These are phyloP conservation scores for Leccinum disarticulatum DNA, from an alignment of 768 basidiomycete genomes.

Conservation along the genomic window DNA sequence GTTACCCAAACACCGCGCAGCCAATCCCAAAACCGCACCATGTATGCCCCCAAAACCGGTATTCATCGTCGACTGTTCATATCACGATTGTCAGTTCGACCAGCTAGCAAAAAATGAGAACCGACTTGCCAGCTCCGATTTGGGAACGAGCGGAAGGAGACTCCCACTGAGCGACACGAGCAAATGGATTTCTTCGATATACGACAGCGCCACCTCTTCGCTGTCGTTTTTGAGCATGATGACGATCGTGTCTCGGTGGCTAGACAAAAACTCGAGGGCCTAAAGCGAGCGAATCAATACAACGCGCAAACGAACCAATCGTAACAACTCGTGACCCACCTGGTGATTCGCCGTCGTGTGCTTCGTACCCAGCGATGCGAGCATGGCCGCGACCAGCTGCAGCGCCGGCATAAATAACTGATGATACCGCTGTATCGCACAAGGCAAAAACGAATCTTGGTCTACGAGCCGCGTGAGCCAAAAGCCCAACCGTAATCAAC, in stretches of 20 bases:
- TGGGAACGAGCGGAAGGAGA: constrained; percentile 70
- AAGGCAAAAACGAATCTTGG: constrained; percentile 83
- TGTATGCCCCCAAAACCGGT: constrained; percentile 88
- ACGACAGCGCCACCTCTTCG: constrained; percentile 57
- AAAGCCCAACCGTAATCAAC: neutral
- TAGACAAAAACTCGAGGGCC: constrained; percentile 72
- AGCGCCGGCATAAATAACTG: constrained; percentile 86
- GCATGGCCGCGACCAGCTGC: constrained; percentile 74
- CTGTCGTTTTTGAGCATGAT: constrained; percentile 78
- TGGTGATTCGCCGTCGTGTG: constrained; percentile 70
- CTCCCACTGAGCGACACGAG: constrained; percentile 69
- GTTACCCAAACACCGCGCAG: constrained; percentile 66
- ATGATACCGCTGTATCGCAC: constrained; percentile 86
- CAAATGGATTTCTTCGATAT: constrained; percentile 78
- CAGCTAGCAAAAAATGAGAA: neutral
- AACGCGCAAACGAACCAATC: neutral
- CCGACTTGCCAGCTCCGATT: constrained; percentile 70
- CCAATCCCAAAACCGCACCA: constrained; percentile 69
- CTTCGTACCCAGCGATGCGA: constrained; percentile 72
- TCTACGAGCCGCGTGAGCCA: constrained; percentile 43
- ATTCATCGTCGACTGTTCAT: constrained; percentile 47
- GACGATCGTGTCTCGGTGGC: constrained; percentile 80
- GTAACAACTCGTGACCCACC: constrained; percentile 36
- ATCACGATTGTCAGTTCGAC: neutral
- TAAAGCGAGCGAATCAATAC: neutral